Base-by-base conservation (phyloP, 306 rosid genomes). In the Dicorynia guianensis region DNA sequence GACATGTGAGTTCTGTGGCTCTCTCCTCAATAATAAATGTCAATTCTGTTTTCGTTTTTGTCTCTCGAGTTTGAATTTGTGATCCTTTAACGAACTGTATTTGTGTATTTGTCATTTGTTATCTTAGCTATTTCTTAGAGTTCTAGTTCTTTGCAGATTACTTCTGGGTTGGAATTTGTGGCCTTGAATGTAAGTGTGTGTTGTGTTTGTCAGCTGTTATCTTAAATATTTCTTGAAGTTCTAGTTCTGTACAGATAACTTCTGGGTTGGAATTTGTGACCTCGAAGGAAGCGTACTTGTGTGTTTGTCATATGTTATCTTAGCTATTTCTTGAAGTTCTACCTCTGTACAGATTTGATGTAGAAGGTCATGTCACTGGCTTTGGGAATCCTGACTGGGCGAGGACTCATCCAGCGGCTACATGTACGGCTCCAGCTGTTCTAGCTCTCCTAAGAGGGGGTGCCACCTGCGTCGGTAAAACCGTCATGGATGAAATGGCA, bases 401-500 rank as follows among this genome's bases (percentile, higher is more conserved):
- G 38, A 92, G 86, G 88, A 92, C 99, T 83, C 99, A 95, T 81
- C 71, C 87, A 0, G 85, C 80, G 82, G 93, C 97, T 65, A 80
- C 77, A 18, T 89, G 87, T 12, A 89, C 97, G 8, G 96, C 99
- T 65, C 96, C 96, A 17, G 79, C 91, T 18, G 83, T 92, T 66
- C 59, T 69, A 83, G 73, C 89, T 38, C 52, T 92, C 52, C 83
- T 90, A 10, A 74, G 55, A n/a, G 96, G 84, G 59, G 99, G 99
- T 58, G 99, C 97, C 59, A 90, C 88, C 30, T 90, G 89, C 71
- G 76, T 87, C 59, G 98, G 98, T 74, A 90, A 77, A 84, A 95
- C 97, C 70, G 85, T 88, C 77, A 85, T 92, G 98, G 98, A 95
- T 74, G 98, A 95, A 90, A 86, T 92, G 98, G 98, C 98, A 30